Conservation (phyloP, 2,329 filamentous ascomycete genomes). For the Elsinoe fawcettii region DNA sequence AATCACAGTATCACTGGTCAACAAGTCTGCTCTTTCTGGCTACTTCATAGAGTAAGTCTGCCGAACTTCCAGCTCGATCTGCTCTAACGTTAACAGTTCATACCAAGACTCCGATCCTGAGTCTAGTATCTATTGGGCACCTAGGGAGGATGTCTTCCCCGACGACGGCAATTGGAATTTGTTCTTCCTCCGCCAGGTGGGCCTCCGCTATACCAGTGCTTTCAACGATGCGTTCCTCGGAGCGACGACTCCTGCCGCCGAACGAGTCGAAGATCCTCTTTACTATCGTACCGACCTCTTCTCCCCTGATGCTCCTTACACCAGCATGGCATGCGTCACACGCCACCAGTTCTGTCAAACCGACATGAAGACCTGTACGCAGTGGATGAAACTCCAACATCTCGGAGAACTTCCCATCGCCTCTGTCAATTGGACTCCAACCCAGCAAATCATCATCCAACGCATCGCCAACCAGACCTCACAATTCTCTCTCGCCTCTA, state of each 20-base stretch:
- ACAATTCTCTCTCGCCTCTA: constrained; percentile 10
- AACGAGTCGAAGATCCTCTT: background rate
- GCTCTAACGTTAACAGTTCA: background rate
- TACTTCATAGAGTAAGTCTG: constrained; percentile 11
- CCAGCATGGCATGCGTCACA: constrained; percentile 3
- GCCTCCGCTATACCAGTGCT: constrained; percentile 2
- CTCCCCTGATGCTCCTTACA: constrained; percentile 1
- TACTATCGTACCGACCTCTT: constrained; percentile 6
- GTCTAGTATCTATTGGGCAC: background rate
- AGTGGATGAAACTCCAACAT: constrained; percentile 3
- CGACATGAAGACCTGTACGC: background rate
- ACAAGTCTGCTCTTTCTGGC: constrained; percentile 12
- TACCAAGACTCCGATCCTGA: constrained; percentile 12
- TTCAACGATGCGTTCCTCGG: constrained; percentile 1
- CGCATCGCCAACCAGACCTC: constrained; percentile 13
- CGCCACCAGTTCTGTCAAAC: constrained; percentile 10
- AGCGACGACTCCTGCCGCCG: background rate
- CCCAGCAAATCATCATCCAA: constrained; percentile 11
- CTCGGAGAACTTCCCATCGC: background rate
- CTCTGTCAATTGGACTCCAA: background rate
- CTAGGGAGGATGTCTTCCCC: background rate
- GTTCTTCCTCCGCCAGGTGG: constrained; percentile 11
- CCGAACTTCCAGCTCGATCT: background rate
- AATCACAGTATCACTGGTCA: background rate
- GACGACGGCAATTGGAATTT: constrained; percentile 11